Evolutionary conservation across 1,284 basidiomycete species (phyloP).

Genomic region (Ceratobasidium sp.): DNA sequence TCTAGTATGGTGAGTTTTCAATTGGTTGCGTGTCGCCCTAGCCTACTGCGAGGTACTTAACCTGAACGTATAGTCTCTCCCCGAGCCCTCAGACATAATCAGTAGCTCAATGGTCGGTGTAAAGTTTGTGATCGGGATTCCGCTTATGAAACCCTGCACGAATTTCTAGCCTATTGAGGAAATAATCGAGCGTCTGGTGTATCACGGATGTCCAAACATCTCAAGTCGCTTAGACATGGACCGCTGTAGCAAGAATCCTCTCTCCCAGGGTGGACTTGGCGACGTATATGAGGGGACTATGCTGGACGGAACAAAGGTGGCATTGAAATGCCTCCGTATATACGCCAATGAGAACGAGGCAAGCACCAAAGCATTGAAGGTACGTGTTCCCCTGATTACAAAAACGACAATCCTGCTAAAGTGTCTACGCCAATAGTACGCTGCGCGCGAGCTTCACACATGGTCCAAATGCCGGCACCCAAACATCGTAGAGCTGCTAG

Average conservation of each 20-base stretch:
- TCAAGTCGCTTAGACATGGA: neutral
- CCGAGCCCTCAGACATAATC: no score
- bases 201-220: neutral
- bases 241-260: neutral
- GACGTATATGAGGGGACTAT: neutral
- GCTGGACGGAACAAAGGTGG: neutral
- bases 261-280: neutral
- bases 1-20: no score
- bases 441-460: neutral
- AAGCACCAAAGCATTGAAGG: neutral
- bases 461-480: slow-evolving; percentile 16
- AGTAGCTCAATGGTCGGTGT: no score
- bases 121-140: no score
- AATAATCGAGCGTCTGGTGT: no score
- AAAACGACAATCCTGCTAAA: neutral
- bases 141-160: no score
- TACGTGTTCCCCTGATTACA: neutral
- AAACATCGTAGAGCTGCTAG: slow-evolving; percentile 1
- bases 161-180: no score
- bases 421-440: neutral
- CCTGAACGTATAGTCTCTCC: no score
- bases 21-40: no score
- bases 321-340: neutral
- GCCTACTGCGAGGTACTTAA: no score
- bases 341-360: neutral